Evolutionary conservation across 371 early-diverging fungal species (phyloP).

Genomic region (Haplosporangium sp.): DNA sequence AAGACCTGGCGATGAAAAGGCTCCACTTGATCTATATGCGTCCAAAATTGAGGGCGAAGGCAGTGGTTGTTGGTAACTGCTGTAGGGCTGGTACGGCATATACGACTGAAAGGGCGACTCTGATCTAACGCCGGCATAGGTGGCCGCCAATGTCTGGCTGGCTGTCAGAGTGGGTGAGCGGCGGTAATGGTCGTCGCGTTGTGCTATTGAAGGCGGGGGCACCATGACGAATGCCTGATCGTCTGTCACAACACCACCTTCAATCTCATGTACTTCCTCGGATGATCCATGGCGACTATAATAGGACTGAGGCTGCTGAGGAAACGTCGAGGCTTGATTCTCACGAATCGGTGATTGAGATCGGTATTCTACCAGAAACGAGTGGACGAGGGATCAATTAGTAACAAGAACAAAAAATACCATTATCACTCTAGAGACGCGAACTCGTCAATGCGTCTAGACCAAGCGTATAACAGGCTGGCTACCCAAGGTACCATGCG

Average conservation of each 20-base stretch:
- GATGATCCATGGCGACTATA: constrained; percentile 33
- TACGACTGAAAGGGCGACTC: constrained; percentile 38
- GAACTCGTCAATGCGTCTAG: too few species aligned
- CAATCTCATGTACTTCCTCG: constrained; percentile 30
- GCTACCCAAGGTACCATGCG: too few species aligned
- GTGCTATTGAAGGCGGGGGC: constrained; percentile 25
- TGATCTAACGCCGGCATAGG: constrained; percentile 19
- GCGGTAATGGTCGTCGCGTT: constrained; percentile 38
- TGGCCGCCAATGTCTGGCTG: constrained; percentile 43
- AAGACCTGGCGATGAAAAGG: constrained; percentile 30
- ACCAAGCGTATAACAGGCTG: too few species aligned
- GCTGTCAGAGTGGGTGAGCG: constrained; percentile 40
- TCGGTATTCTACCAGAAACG: constrained; percentile 34
- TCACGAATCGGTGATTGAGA: constrained; percentile 46
- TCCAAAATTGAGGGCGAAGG: constrained; percentile 42
- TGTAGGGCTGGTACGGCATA: constrained; percentile 32
- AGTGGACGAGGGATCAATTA: not conserved
- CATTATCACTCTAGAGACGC: too few species aligned
- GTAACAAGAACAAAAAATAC: not conserved
- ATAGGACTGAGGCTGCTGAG: constrained; percentile 10
- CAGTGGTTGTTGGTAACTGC: constrained; percentile 20
- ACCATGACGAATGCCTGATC: constrained; percentile 19
- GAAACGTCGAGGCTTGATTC: constrained; percentile 14
- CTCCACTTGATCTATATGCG: constrained; percentile 10
- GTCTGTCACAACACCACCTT: constrained; percentile 11